Evolutionary conservation across 768 basidiomycete species (phyloP), one percentile per base, ranked within the genome.

Genomic region (Dendrothele bispora): DNA sequence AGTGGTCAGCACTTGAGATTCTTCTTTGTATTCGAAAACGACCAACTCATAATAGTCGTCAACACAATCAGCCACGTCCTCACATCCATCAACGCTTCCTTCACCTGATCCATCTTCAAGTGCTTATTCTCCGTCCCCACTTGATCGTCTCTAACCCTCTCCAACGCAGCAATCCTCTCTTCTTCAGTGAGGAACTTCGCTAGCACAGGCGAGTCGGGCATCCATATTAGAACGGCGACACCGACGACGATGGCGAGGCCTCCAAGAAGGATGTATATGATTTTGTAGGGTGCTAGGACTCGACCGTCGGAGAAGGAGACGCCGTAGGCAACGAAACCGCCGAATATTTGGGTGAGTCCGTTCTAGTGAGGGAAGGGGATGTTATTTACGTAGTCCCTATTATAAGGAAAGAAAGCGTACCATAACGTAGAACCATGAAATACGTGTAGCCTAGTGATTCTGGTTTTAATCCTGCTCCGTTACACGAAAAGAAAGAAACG

Each of bases 371-470:
- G 3, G 29, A 47, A 30, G 10, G 24, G 10, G 35, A 5, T 28
- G 6, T 34, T 14, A 24, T 11, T 18, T 49, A n/a, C 24, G 48
- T 17, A 21, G 6, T 15, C 12, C 14, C 12, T 15, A 25, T 38
- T 6, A 12, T 12, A 43, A 24, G 30, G 37, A 39, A 25, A 22
- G 6, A 46, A 11, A 25, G 43, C 60, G 20, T 56, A 80, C 83
- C 80, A 84, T 82, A 25, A 82, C 71, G 61, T 85, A 86, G 62
- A 85, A 85, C 73, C 77, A 83, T 4, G 79, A 76, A 15, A 85
- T 78, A 6, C 83, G 72, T 15, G 67, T 72, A 1, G 79, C 81
- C 76, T 82, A 45, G 15, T 5, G 30, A 8, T 30, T 20, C 7
- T 32, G 15, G 15, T 43, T 11, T 30, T 17, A 8, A 36, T 12